A percentile compares a stretch with the other conserved stretches of the same genome.
Evolutionary conservation across 352 stramenopile species (phyloP).

Genomic region (Phytophthora ohioensis): DNA sequence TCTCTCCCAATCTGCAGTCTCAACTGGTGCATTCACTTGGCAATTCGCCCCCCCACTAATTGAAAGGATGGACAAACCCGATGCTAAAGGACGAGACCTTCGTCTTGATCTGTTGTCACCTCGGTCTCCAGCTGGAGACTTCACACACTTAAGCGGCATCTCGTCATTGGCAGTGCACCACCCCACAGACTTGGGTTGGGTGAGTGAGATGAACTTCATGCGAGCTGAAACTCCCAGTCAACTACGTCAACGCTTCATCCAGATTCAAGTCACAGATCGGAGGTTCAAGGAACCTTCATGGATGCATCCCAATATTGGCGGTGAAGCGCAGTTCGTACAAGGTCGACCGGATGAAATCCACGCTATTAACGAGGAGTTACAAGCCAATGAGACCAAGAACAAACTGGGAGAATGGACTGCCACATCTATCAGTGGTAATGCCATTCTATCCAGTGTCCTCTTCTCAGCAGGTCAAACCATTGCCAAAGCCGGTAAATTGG

Average conservation of each 20-base stretch:
- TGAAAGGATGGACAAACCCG: conserved; percentile 8
- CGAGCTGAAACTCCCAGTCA: conserved; percentile 53
- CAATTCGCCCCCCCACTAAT: background rate
- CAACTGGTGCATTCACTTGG: background rate
- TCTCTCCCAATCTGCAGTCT: background rate
- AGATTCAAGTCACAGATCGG: conserved; percentile 68
- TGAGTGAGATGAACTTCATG: conserved; percentile 46
- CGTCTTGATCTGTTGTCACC: conserved; percentile 25
- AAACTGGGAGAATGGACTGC: conserved; percentile 78
- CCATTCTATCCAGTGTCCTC: conserved; percentile 89
- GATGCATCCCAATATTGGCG: conserved; percentile 75
- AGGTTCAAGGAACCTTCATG: conserved; percentile 70
- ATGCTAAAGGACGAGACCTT: conserved; percentile 2
- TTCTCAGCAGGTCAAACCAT: conserved; percentile 67
- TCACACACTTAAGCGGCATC: conserved; percentile 8
- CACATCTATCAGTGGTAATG: conserved; percentile 92
- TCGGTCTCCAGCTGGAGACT: conserved; percentile 18
- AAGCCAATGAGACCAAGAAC: conserved; percentile 35
- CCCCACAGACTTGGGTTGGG: conserved; percentile 28
- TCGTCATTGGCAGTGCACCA: conserved; percentile 28
- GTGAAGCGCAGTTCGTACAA: conserved; percentile 55
- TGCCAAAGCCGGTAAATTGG: conserved; percentile 78
- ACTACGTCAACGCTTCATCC: conserved; percentile 65
- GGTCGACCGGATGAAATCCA: conserved; percentile 42
- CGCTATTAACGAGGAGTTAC: conserved; percentile 39